These are phyloP conservation scores for Debaryomycetaceae sp. DNA, from an alignment of 1,139 yeast genomes.

Conservation along the genomic window DNA sequence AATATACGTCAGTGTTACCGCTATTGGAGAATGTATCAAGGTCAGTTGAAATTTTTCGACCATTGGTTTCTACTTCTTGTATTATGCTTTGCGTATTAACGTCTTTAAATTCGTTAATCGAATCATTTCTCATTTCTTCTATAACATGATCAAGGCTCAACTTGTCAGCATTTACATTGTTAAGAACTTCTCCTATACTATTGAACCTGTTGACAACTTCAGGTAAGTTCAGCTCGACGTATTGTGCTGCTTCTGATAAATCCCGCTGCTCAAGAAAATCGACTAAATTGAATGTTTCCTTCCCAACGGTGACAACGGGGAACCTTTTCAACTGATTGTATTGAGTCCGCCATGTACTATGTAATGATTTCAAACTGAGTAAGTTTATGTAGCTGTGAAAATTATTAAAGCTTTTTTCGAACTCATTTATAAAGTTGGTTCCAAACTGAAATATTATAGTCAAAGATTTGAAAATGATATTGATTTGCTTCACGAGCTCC, in stretches of 20 bases:
- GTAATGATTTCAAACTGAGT: conserved; percentile 46
- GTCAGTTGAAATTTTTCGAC: conserved; percentile 12
- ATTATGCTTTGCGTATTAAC: conserved; percentile 6
- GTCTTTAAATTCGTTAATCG: conserved; percentile 29
- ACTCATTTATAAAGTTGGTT: conserved; percentile 46
- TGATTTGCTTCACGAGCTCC: conserved; percentile 25
- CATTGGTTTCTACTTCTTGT: conserved; percentile 3
- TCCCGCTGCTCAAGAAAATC: conserved; percentile 25
- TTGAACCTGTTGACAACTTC: conserved; percentile 35
- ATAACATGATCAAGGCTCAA: conserved; percentile 28
- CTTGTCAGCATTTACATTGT: conserved; percentile 26
- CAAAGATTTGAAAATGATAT: conserved; percentile 48
- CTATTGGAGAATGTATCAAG: conserved; percentile 13
- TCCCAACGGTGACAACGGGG: conserved; percentile 20
- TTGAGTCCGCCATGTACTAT: conserved; percentile 46
- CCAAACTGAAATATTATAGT: conserved; percentile 59
- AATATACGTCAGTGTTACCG: conserved; percentile 9
- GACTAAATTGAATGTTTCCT: conserved; percentile 14
- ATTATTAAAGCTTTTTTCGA: conserved; percentile 51
- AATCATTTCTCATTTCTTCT: conserved; percentile 32
- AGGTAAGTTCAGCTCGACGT: conserved; percentile 27
- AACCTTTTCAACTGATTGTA: conserved; percentile 39
- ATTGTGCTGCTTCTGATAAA: conserved; percentile 20
- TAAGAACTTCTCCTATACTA: conserved; percentile 31
- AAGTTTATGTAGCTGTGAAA: conserved; percentile 46